Conservation (phyloP, 208 protist genomes). For the Strigomonas galati region DNA sequence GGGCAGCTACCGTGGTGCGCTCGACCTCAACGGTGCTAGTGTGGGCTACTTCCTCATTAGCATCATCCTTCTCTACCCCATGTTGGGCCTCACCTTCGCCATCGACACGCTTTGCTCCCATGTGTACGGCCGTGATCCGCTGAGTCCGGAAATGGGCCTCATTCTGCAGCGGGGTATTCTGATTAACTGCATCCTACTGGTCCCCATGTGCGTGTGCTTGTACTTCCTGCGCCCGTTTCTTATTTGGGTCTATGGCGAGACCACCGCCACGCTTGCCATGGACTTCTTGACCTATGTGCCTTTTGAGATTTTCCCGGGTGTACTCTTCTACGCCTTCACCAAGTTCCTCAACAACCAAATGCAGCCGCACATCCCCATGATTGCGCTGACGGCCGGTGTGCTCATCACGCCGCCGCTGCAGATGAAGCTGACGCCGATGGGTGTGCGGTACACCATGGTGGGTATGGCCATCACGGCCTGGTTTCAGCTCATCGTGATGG, state of each 20-base stretch:
- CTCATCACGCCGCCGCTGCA: constrained; percentile 65
- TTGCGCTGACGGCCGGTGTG: constrained; percentile 70
- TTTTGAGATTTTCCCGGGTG: constrained; percentile 55
- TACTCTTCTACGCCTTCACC: constrained; percentile 70
- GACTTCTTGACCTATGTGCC: constrained; percentile 71
- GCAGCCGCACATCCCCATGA: constrained; percentile 75
- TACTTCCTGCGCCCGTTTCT: constrained; percentile 48
- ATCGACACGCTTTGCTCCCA: constrained; percentile 85
- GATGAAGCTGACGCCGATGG: constrained; percentile 65
- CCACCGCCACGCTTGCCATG: constrained; percentile 38
- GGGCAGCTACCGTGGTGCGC: constrained; percentile 64
- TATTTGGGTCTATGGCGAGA: constrained; percentile 49
- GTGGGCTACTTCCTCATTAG: constrained; percentile 82
- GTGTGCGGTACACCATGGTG: constrained; percentile 79
- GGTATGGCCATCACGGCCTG: constrained; percentile 77
- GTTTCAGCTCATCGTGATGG: constrained; percentile 63
- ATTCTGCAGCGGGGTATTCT: constrained; percentile 73
- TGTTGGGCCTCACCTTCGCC: constrained; percentile 78
- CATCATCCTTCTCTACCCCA: constrained; percentile 70
- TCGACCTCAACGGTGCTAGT: constrained; percentile 61
- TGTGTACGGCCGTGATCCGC: constrained; percentile 69
- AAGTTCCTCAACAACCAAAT: constrained; percentile 89
- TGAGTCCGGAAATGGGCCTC: constrained; percentile 68
- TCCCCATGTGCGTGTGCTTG: constrained; percentile 48
- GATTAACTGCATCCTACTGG: constrained; percentile 64